A percentile compares a stretch with the other conserved stretches of the same genome.
These are phyloP conservation scores for Kwoniella bestiolae DNA, from an alignment of 768 basidiomycete species.

Conservation along the genomic window DNA sequence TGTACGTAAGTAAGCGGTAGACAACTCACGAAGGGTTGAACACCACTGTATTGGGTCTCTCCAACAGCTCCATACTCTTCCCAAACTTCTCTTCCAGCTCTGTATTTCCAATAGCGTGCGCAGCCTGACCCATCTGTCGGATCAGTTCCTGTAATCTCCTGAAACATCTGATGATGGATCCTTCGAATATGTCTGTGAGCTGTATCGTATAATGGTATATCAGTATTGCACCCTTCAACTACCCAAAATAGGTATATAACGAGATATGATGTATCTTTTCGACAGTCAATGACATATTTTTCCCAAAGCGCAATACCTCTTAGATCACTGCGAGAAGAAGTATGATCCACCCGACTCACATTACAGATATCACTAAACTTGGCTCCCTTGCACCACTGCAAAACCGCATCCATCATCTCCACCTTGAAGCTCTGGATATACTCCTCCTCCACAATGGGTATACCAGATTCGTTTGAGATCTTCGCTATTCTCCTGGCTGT, in stretches of 20 bases:
- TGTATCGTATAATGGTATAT: conserved; percentile 55
- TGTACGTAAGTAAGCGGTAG: background rate
- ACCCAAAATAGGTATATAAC: no score
- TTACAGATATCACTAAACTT: conserved; percentile 96
- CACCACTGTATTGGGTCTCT: conserved; percentile 83
- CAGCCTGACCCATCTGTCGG: conserved; percentile 84
- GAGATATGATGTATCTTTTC: no score
- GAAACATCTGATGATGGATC: conserved; percentile 94
- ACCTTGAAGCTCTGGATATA: conserved; percentile 98
- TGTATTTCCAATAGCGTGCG: conserved; percentile 93
- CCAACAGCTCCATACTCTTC: conserved; percentile 87
- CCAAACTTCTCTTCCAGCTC: conserved; percentile 94
- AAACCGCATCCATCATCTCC: conserved; percentile 96
- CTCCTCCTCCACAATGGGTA: conserved; percentile 85
- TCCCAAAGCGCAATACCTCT: no score
- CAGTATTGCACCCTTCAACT: background rate
- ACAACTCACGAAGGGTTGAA: conserved; percentile 57
- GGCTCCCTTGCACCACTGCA: conserved; percentile 97
- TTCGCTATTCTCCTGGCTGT: conserved; percentile 94
- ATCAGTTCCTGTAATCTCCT: conserved; percentile 89
- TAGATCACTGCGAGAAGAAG: background rate
- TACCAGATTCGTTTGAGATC: conserved; percentile 90
- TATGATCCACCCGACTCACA: conserved; percentile 60
- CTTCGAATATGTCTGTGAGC: conserved; percentile 96
- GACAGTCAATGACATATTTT: no score